Conservation (phyloP, 179 eudicot genomes). For the Actinidia polygama region DNA sequence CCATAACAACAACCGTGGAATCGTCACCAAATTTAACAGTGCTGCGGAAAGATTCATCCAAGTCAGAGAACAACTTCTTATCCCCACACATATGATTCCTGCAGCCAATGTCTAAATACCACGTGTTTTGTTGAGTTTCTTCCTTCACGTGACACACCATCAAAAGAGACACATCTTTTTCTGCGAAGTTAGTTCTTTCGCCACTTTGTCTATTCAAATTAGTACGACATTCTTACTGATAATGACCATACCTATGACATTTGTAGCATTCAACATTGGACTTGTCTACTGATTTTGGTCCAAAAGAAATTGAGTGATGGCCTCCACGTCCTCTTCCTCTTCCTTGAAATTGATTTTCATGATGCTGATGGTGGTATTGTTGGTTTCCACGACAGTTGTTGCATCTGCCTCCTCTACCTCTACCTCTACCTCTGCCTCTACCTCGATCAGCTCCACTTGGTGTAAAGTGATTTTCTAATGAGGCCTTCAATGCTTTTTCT, state of each 20-base stretch:
- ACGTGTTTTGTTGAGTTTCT: too few relatives aligned
- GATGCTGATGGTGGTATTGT: not conserved
- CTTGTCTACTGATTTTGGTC: not conserved
- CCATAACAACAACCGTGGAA: too few relatives aligned
- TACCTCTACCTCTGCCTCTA: too few relatives aligned
- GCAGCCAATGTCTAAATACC: too few relatives aligned
- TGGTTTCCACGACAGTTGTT: not conserved
- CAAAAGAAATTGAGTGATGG: not conserved
- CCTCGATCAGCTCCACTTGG: too few relatives aligned
- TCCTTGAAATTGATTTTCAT: too few relatives aligned
- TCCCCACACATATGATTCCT: not conserved
- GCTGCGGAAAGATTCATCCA: not conserved
- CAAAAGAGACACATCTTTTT: not conserved
- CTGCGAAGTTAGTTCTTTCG: not conserved
- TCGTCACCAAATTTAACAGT: not conserved
- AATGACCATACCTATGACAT: too few relatives aligned
- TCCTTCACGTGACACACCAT: not conserved
- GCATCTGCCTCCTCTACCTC: not conserved
- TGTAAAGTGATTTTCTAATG: not conserved
- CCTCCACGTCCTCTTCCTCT: too few relatives aligned
- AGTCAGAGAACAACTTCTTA: not conserved
- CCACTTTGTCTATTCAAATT: constrained; percentile 6
- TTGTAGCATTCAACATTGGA: not conserved
- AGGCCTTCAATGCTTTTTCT: not conserved
- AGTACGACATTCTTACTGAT: not conserved